Conservation (phyloP, 371 early-diverging fungal genomes). For the Choanephora cucurbitarum region DNA sequence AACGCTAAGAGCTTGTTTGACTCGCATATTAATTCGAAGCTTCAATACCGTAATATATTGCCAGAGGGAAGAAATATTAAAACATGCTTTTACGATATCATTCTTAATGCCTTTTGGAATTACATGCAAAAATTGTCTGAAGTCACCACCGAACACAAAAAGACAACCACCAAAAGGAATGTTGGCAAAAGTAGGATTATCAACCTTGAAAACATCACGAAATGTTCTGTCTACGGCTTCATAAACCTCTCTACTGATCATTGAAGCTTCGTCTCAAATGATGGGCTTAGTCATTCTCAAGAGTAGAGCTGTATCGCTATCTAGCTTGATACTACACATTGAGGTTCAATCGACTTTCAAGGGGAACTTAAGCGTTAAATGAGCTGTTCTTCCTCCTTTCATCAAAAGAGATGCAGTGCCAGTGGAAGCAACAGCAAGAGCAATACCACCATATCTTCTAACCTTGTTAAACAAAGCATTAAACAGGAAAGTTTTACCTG, state of each 20-base stretch:
- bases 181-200: slow-evolving; percentile 1
- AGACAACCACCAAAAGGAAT: slow-evolving; percentile 33
- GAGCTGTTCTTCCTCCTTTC: slow-evolving; percentile 23
- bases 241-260: slow-evolving; percentile 11
- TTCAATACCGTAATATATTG: too few relatives aligned
- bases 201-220: slow-evolving; percentile 17
- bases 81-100: slow-evolving; percentile 11
- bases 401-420: slow-evolving; percentile 32
- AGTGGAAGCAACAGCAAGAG: slow-evolving; percentile 17
- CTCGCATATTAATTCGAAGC: not conserved
- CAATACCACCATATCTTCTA: not conserved
- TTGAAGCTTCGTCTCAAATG: slow-evolving; percentile 31
- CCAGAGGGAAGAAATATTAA: slow-evolving; percentile 12
- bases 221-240: slow-evolving; percentile 32
- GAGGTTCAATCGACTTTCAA: too few relatives aligned
- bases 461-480: not conserved
- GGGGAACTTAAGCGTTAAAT: slow-evolving; percentile 15
- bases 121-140: slow-evolving; percentile 24
- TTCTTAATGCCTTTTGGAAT: slow-evolving; percentile 7
- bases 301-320: slow-evolving; percentile 2
- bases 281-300: slow-evolving; percentile 12
- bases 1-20: slow-evolving; percentile 6
- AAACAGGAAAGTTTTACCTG: slow-evolving; percentile 4
- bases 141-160: slow-evolving; percentile 26
- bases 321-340: slow-evolving; percentile 9